A percentile compares a stretch with the other conserved stretches of the same genome.
Conservation (phyloP, 2,329 filamentous ascomycete genomes). For the Lasiodiplodia theobromae region DNA sequence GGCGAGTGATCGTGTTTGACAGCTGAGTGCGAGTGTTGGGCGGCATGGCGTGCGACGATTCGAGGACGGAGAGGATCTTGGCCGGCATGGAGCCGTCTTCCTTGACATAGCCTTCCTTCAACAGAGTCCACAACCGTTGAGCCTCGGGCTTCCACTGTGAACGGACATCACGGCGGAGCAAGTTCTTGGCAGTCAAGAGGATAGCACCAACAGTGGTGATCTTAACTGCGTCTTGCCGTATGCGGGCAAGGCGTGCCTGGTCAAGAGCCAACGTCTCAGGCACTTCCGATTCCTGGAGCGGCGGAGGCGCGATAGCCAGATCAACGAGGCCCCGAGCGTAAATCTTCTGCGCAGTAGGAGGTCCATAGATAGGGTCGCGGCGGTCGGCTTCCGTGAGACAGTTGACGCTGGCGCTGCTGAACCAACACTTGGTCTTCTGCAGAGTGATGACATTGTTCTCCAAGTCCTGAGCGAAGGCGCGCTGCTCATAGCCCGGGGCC, state of each 20-base stretch:
- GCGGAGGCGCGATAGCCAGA: conserved; percentile 72
- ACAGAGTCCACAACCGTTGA: conserved; percentile 71
- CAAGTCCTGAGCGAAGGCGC: conserved; percentile 71
- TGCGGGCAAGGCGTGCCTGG: conserved; percentile 65
- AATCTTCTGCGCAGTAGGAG: conserved; percentile 72
- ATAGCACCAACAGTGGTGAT: conserved; percentile 78
- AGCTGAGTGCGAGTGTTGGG: conserved; percentile 54
- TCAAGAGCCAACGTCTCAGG: conserved; percentile 80
- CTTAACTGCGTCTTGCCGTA: conserved; percentile 65
- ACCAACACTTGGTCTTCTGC: conserved; percentile 68
- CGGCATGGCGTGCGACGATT: conserved; percentile 59
- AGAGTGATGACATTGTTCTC: conserved; percentile 63
- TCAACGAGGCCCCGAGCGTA: conserved; percentile 80
- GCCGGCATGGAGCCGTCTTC: conserved; percentile 58
- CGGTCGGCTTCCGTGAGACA: conserved; percentile 70
- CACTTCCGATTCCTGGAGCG: conserved; percentile 61
- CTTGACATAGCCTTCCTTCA: conserved; percentile 64
- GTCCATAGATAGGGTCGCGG: conserved; percentile 71
- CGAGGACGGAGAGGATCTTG: conserved; percentile 57
- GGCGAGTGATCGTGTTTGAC: conserved; percentile 54
- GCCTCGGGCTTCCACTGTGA: conserved; percentile 79
- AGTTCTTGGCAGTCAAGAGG: conserved; percentile 80
- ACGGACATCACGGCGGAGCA: conserved; percentile 81
- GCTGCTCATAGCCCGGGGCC: conserved; percentile 76
- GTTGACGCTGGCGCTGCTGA: conserved; percentile 69